Percentiles rank a stretch among this genome's conserved stretches.
phyloP scores from a whole-genome alignment of 1,284 basidiomycete species.

The Pholiota adiposa region DNA sequence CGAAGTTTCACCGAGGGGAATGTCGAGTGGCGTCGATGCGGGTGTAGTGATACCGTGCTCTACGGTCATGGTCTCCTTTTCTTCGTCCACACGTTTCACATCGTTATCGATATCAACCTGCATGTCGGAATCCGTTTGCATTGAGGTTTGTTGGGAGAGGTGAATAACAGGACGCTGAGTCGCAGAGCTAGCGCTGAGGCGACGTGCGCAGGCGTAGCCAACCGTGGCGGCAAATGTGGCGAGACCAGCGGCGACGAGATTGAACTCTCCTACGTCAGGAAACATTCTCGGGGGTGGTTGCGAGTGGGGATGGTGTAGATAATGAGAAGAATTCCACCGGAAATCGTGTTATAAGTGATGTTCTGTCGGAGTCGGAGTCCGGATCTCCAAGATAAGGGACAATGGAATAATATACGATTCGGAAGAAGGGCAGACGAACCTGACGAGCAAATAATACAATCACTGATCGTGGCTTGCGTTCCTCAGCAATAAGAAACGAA shows the following conservation, averaged over 20 bases:
- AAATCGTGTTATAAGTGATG: not conserved
- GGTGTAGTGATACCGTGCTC: not conserved
- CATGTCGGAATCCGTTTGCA: conserved; percentile 5
- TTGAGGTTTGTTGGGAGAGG: not conserved
- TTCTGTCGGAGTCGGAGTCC: not conserved
- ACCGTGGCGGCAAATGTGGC: conserved; percentile 62
- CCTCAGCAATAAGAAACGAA: not conserved
- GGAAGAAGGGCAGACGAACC: not conserved
- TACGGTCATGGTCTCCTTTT: not conserved
- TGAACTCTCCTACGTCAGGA: conserved; percentile 43
- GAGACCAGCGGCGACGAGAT: conserved; percentile 55
- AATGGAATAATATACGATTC: not conserved
- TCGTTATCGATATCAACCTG: conserved; percentile 3
- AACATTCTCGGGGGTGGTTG: conserved; percentile 30
- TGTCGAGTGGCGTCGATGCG: not conserved
- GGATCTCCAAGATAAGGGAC: conserved; percentile 4
- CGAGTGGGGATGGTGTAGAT: not conserved
- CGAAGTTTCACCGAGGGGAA: not conserved
- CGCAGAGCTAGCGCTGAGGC: conserved; percentile 35
- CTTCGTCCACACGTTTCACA: not conserved
- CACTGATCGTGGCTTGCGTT: not conserved
- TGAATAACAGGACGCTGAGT: conserved; percentile 9
- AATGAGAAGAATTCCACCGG: not conserved
- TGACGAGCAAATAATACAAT: not conserved
- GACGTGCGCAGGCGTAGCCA: conserved; percentile 55